Evolutionary conservation across 257 asterid species (phyloP).

Genomic region (Jacaranda copaia): DNA sequence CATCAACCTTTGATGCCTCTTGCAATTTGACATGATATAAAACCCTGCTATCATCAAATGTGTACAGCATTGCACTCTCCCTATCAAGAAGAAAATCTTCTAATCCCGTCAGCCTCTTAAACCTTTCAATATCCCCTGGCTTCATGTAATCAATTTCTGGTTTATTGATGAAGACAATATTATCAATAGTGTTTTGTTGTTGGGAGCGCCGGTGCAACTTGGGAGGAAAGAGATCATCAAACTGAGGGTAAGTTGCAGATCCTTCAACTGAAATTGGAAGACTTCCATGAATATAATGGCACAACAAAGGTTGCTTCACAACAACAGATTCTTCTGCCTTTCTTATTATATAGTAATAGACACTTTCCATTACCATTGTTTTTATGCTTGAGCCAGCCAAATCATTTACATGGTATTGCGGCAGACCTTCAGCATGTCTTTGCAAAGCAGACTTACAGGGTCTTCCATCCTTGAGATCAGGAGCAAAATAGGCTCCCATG

Average conservation of each 20-base stretch:
- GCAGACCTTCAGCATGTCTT: slow-evolving; percentile 52
- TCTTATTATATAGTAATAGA: slow-evolving; percentile 62
- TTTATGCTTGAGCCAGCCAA: slow-evolving; percentile 54
- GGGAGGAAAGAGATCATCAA: slow-evolving; percentile 63
- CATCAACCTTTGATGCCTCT: slow-evolving; percentile 5
- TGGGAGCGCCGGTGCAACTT: slow-evolving; percentile 52
- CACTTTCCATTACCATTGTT: slow-evolving; percentile 55
- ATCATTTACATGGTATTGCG: slow-evolving; percentile 45
- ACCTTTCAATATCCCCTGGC: slow-evolving; percentile 51
- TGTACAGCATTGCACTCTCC: slow-evolving; percentile 38
- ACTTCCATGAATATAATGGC: slow-evolving; percentile 56
- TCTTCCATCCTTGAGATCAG: slow-evolving; percentile 54
- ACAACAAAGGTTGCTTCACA: slow-evolving; percentile 52
- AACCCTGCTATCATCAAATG: slow-evolving; percentile 29
- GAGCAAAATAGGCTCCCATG: slow-evolving; percentile 71
- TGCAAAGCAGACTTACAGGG: slow-evolving; percentile 58
- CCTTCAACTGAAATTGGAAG: slow-evolving; percentile 38
- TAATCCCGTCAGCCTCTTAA: slow-evolving; percentile 63
- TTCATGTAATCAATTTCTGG: slow-evolving; percentile 49
- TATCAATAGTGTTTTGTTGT: slow-evolving; percentile 45
- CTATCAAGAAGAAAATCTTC: slow-evolving; percentile 50
- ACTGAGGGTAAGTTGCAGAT: slow-evolving; percentile 40
- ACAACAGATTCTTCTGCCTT: slow-evolving; percentile 54
- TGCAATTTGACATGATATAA: slow-evolving; percentile 22
- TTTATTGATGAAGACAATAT: slow-evolving; percentile 53